Conservation (phyloP, 2,329 filamentous ascomycete genomes). For the Sphaerulina populicola region DNA sequence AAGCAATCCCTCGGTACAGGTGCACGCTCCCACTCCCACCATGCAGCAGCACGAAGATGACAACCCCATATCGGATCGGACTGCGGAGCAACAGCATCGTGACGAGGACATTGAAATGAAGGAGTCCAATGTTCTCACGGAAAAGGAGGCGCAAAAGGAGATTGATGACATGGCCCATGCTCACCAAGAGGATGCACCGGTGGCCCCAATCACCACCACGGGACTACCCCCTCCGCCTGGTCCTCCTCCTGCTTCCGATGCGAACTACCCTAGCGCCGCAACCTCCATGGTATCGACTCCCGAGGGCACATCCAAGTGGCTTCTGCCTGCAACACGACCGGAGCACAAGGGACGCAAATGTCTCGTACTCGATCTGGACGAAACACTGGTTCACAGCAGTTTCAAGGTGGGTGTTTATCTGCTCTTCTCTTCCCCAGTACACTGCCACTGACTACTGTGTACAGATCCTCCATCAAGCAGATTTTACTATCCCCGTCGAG, state of each 20-base stretch:
- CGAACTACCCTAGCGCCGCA: slow-evolving; percentile 23
- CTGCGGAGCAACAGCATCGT: slow-evolving; percentile 39
- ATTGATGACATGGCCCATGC: slow-evolving; percentile 16
- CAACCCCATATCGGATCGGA: slow-evolving; percentile 41
- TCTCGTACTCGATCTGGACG: slow-evolving; percentile 87
- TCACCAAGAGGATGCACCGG: slow-evolving; percentile 9
- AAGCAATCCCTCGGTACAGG: slow-evolving; percentile 28
- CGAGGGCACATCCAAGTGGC: slow-evolving; percentile 53
- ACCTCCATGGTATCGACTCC: slow-evolving; percentile 33
- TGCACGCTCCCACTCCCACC: slow-evolving; percentile 42
- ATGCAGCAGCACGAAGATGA: slow-evolving; percentile 34
- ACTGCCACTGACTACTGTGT: slow-evolving; percentile 1
- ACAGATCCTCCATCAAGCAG: slow-evolving; percentile 91
- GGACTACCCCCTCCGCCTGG: slow-evolving; percentile 50
- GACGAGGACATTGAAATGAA: slow-evolving; percentile 56
- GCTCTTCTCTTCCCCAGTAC: neutral
- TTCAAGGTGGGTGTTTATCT: slow-evolving; percentile 67
- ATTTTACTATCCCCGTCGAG: slow-evolving; percentile 97
- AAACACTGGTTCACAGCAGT: slow-evolving; percentile 95
- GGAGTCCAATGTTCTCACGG: slow-evolving; percentile 42
- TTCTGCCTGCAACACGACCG: slow-evolving; percentile 73
- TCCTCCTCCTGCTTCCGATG: slow-evolving; percentile 29
- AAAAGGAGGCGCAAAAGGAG: slow-evolving; percentile 40
- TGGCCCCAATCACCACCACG: slow-evolving; percentile 15
- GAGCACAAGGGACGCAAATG: slow-evolving; percentile 85